These are phyloP conservation scores for Urtica urens DNA, from an alignment of 306 rosid genomes.

Conservation along the genomic window DNA sequence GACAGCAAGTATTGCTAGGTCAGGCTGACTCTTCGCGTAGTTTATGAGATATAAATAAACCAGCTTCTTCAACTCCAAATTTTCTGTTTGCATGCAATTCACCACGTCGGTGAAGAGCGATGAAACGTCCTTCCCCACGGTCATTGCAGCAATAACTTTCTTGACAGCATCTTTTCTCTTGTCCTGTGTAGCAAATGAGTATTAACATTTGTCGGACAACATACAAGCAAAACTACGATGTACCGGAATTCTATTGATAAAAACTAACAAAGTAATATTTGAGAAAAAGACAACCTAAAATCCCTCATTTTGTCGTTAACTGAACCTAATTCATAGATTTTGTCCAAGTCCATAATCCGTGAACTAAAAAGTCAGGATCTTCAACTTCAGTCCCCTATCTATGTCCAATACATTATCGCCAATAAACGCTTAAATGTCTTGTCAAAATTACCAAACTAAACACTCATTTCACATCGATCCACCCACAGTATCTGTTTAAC, in stretches of 20 bases:
- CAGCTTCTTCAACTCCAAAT: slow-evolving; percentile 92
- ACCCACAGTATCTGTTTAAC: slow-evolving; percentile 1
- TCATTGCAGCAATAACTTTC: slow-evolving; percentile 99
- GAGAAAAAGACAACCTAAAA: too few species aligned
- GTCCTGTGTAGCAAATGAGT: slow-evolving; percentile 42
- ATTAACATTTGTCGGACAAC: too few species aligned
- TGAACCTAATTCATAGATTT: too few species aligned
- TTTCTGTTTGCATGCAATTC: slow-evolving; percentile 97
- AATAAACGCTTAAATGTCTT: background rate
- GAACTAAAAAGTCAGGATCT: too few species aligned
- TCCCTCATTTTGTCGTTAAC: too few species aligned
- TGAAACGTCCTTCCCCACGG: slow-evolving; percentile 98
- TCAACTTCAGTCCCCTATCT: background rate
- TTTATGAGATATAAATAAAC: slow-evolving; percentile 91
- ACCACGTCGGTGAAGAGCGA: slow-evolving; percentile 95
- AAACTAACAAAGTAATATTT: too few species aligned
- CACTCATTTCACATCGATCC: background rate
- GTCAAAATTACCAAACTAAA: slow-evolving; percentile 1
- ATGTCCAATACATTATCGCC: background rate
- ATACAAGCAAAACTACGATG: too few species aligned
- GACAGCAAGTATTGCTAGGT: slow-evolving; percentile 93
- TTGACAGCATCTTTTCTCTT: slow-evolving; percentile 99
- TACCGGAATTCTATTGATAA: too few species aligned
- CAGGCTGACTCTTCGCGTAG: slow-evolving; percentile 99
- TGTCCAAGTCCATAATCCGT: too few species aligned